phyloP scores from a whole-genome alignment of 306 rosid genomes.

The Canavalia ensiformis region DNA sequence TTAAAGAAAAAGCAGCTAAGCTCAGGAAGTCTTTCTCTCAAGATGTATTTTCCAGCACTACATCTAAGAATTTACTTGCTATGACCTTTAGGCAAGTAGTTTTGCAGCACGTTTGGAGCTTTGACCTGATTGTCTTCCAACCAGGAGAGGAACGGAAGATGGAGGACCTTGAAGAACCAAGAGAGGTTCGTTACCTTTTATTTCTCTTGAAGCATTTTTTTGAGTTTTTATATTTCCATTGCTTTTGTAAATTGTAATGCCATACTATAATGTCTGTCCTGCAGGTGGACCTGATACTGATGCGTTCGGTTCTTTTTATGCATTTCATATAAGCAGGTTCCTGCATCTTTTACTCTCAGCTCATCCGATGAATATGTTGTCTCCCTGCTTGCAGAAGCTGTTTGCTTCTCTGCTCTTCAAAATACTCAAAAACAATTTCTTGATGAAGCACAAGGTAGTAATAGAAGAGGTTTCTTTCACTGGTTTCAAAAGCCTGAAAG shows the following conservation, averaged over 20 bases:
- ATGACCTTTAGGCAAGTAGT: conserved; percentile 98
- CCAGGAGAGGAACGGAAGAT: conserved; percentile 83
- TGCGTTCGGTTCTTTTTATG: conserved; percentile 86
- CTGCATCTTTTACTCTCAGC: conserved; percentile 76
- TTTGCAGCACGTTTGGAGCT: conserved; percentile 80
- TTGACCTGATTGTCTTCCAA: conserved; percentile 67
- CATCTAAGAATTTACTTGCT: conserved; percentile 73
- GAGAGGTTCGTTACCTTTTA: conserved; percentile 71
- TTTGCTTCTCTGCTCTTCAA: conserved; percentile 79
- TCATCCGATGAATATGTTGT: conserved; percentile 69
- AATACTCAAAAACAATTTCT: conserved; percentile 70
- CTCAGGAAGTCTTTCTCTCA: conserved; percentile 72
- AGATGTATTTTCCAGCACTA: conserved; percentile 62
- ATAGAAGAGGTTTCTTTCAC: conserved; percentile 55
- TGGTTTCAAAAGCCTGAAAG: conserved; percentile 73
- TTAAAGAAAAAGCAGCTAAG: conserved; percentile 74
- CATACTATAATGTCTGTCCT: conserved; percentile 69
- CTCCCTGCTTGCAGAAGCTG: conserved; percentile 81
- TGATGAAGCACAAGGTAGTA: conserved; percentile 58
- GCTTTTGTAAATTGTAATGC: conserved; percentile 64
- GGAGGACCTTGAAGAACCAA: conserved; percentile 86
- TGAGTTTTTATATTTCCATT: conserved; percentile 36
- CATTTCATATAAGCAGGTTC: conserved; percentile 92
- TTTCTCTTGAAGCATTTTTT: conserved; percentile 20
- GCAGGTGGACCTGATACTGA: conserved; percentile 98